A percentile compares a stretch with the other conserved stretches of the same genome.
These are phyloP conservation scores for Penicillium janthinellum DNA, from an alignment of 2,329 filamentous ascomycete genomes.

Conservation along the genomic window DNA sequence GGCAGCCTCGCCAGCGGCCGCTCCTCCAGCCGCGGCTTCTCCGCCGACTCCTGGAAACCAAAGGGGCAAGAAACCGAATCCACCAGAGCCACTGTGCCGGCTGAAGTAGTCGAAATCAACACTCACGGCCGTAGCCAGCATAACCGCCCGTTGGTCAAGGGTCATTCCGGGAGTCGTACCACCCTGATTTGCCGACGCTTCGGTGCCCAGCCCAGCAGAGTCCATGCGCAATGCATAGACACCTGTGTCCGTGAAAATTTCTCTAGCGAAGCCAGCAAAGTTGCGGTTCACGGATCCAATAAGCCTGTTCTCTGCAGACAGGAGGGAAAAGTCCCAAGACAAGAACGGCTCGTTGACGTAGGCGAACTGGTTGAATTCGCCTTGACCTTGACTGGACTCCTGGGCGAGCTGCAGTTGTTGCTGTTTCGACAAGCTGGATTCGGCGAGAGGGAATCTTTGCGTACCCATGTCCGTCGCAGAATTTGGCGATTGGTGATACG, in stretches of 20 bases:
- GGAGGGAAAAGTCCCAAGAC: conserved; percentile 66
- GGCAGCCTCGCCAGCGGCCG: conserved; percentile 42
- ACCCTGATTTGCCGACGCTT: conserved; percentile 28
- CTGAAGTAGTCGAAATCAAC: conserved; percentile 71
- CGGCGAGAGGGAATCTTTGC: conserved; percentile 45
- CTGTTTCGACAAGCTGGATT: conserved; percentile 52
- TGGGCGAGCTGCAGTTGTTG: conserved; percentile 50
- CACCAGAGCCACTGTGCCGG: conserved; percentile 54
- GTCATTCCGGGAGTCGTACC: conserved; percentile 56
- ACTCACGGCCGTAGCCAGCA: conserved; percentile 66
- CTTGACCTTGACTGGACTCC: conserved; percentile 31
- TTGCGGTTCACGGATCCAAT: conserved; percentile 66
- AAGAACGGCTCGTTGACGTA: conserved; percentile 64
- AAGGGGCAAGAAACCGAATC: conserved; percentile 56
- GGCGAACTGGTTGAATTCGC: conserved; percentile 62
- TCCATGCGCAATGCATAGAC: conserved; percentile 68
- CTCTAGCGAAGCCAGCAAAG: conserved; percentile 63
- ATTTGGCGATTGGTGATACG: conserved; percentile 52
- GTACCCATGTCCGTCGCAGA: conserved; percentile 39
- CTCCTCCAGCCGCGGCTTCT: conserved; percentile 43
- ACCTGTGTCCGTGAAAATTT: conserved; percentile 67
- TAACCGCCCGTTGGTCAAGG: conserved; percentile 65
- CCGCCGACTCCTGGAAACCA: conserved; percentile 52
- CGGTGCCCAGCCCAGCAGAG: conserved; percentile 52
- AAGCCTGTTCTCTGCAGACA: conserved; percentile 51